Evolutionary conservation across 2,329 filamentous ascomycete genomes (phyloP), one percentile per base, ranked within the genome.

Genomic region (Rhynchosporium secalis): DNA sequence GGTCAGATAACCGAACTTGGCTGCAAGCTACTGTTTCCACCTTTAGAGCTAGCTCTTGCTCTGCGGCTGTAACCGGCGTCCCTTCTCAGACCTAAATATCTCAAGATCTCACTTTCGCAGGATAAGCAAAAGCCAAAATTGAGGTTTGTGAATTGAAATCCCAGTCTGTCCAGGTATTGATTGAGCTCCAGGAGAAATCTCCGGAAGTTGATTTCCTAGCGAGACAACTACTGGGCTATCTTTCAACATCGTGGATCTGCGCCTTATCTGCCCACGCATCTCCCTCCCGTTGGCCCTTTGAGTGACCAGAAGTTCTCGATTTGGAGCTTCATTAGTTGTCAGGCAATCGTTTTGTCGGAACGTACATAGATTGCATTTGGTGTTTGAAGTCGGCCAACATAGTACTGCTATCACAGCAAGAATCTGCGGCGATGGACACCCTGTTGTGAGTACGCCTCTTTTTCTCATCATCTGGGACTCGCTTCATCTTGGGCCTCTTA

Each of bases 361-460:
- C n/a, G n/a, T 49, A 31, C 48, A 9, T 41, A 52, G 38, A n/a
- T 46, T 45, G 43, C 55, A 28, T 51, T 55, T 43, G 33, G 43
- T 38, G 49, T 47, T 6, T 46, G 10, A 3, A 29, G 46, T 36
- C 51, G 12, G 51, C 43, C 46, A 56, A 36, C 33, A 36, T 10
- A 5, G 45, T 33, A 41, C 48, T 8, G 12, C n/a, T 26, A 20
- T 20, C 20, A 20, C 20, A 20, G 36, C 33, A 5, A 6, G 36
- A 20, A 49, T 20, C 55, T 63, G n/a, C 41, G 58, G 61, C 55
- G 61, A 81, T 81, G 79, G 79, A 81, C 69, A 81, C 79, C 13
- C 71, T 81, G 65, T 73, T 81, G 78, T 79, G 75, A 75, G 78
- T 70, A 41, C 33, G 46, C n/a, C 29, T 29, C 43, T 48, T 40